A percentile compares a stretch with the other conserved stretches of the same genome.
Conservation (phyloP, 495 filamentous ascomycete species). For the Penicillium pancosmium region DNA sequence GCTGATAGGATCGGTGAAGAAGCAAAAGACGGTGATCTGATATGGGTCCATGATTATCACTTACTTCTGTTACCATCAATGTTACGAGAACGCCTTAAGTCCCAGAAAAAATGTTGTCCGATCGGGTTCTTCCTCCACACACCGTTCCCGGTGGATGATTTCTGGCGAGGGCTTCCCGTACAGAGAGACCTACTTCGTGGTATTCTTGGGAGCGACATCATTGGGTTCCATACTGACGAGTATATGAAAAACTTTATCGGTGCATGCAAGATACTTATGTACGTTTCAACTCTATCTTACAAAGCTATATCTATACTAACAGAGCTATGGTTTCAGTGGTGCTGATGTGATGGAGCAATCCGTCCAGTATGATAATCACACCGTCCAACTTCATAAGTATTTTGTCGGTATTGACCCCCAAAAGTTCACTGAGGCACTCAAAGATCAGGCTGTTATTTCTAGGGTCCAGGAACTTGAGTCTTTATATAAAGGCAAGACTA, state of each 20-base stretch:
- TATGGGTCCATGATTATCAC: conserved; percentile 98
- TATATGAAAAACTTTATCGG: conserved; percentile 93
- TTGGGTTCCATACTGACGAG: conserved; percentile 96
- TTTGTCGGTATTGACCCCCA: conserved; percentile 91
- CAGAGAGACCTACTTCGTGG: conserved; percentile 83
- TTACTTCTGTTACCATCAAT: conserved; percentile 93
- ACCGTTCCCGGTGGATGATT: conserved; percentile 94
- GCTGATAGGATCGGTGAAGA: conserved; percentile 77
- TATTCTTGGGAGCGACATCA: conserved; percentile 84
- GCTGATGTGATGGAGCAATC: not conserved
- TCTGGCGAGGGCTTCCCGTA: conserved; percentile 92
- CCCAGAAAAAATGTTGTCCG: conserved; percentile 79
- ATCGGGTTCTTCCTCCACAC: conserved; percentile 98
- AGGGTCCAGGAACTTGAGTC: conserved; percentile 81
- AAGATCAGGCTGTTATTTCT: conserved; percentile 83
- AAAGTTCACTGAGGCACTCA: conserved; percentile 85
- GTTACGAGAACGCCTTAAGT: conserved; percentile 80
- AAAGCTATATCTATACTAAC: conserved; percentile 62
- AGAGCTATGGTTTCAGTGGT: conserved; percentile 47
- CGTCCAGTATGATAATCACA: conserved; percentile 73
- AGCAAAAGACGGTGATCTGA: conserved; percentile 84
- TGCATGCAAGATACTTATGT: conserved; percentile 87
- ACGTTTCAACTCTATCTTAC: conserved; percentile 69
- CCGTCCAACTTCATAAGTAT: conserved; percentile 60
- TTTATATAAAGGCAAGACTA: conserved; percentile 91